phyloP scores from a whole-genome alignment of 345 rosid genomes.

The Nephelium lappaceum region DNA sequence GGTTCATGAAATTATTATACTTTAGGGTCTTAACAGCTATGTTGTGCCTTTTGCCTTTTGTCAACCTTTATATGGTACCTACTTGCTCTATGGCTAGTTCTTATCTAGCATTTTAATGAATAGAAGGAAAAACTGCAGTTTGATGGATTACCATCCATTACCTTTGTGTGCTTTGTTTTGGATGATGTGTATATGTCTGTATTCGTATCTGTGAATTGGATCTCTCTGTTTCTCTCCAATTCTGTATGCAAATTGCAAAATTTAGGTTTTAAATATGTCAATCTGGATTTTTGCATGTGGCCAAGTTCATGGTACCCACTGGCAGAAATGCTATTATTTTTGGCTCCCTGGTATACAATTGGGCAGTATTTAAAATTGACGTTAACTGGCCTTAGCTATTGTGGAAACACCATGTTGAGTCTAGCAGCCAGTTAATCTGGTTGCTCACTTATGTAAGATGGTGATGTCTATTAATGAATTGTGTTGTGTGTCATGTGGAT shows the following conservation, averaged over 20 bases:
- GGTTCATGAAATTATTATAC: neutral
- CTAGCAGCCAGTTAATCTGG: neutral
- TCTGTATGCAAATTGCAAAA: neutral
- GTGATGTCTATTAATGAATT: neutral
- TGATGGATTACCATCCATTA: neutral
- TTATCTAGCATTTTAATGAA: neutral
- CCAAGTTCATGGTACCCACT: neutral
- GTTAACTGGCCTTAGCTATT: neutral
- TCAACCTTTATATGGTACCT: neutral
- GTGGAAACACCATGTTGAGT: neutral
- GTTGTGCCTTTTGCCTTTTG: neutral
- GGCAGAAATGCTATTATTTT: neutral
- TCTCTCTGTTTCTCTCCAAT: neutral
- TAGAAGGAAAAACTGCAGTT: neutral
- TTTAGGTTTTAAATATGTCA: neutral
- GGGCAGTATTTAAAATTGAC: neutral
- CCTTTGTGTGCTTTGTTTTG: neutral
- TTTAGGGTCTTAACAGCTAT: neutral
- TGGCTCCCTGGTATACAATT: neutral
- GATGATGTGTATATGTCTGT: neutral
- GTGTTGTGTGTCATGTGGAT: neutral
- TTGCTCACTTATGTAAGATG: neutral
- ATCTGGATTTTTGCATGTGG: neutral
- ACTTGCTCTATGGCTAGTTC: neutral
- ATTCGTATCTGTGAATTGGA: conserved; percentile 3